Conservation (phyloP, 2,329 filamentous ascomycete genomes). For the Sclerotinia sclerotiorum region DNA sequence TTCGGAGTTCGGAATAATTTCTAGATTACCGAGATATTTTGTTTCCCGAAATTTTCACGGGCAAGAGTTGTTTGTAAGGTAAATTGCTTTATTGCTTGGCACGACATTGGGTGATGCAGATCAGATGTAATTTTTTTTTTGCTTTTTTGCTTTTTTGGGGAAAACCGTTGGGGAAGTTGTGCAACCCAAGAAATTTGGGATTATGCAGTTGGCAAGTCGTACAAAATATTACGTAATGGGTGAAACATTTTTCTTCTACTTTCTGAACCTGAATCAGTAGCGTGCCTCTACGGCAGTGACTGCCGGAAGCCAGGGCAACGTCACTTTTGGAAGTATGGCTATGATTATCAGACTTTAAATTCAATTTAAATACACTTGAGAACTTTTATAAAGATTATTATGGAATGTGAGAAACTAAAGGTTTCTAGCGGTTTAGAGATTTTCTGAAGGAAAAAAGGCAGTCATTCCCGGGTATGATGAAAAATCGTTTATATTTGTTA, state of each 20-base stretch:
- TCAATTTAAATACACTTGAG: background rate
- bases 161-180: background rate
- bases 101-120: background rate
- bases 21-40: background rate
- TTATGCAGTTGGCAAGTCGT: background rate
- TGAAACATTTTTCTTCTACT: background rate
- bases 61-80: background rate
- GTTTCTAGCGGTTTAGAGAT: background rate
- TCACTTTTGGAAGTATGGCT: too few relatives aligned
- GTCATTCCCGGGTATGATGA: background rate
- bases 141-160: too few relatives aligned
- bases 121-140: background rate
- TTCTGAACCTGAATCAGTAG: background rate
- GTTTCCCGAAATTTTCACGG: constrained; percentile 4
- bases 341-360: background rate
- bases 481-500: constrained; percentile 15
- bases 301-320: background rate
- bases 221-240: background rate
- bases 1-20: background rate
- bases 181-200: background rate
- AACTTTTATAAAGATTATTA: too few relatives aligned
- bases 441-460: background rate
- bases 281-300: background rate
- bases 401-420: background rate
- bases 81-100: background rate